A percentile compares a stretch with the other conserved stretches of the same genome.
These are phyloP conservation scores for Paratinospora sagittata DNA, from an alignment of 164 flowering plant genomes.

Conservation along the genomic window DNA sequence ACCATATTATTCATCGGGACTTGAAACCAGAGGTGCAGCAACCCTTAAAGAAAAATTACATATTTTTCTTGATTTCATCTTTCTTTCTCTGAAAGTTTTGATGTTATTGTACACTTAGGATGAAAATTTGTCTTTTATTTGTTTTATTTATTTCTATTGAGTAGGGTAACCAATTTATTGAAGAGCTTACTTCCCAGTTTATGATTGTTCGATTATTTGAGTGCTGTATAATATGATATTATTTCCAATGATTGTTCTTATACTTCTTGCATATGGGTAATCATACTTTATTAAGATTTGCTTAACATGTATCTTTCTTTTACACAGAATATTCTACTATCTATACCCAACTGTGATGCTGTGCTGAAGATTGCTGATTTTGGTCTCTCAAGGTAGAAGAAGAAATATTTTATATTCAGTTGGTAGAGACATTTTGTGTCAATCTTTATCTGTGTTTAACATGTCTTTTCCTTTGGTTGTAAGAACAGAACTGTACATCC, in stretches of 20 bases:
- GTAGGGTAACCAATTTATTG: neutral
- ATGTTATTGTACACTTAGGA: neutral
- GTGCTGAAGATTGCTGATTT: conserved; percentile 67
- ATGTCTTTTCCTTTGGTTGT: neutral
- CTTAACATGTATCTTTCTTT: conserved; percentile 10
- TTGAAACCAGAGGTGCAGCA: conserved; percentile 61
- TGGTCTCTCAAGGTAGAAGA: conserved; percentile 56
- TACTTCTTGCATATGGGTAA: neutral
- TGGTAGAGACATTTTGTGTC: neutral
- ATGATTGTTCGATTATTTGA: neutral
- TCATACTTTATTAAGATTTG: neutral
- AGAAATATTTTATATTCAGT: neutral
- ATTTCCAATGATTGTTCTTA: neutral
- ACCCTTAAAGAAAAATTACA: neutral
- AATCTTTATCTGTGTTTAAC: neutral
- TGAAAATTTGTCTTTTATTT: too few relatives aligned
- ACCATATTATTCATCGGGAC: conserved; percentile 57
- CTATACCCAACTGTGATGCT: conserved; percentile 29
- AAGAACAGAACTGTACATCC: conserved; percentile 35
- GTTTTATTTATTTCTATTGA: too few relatives aligned
- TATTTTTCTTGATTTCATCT: neutral
- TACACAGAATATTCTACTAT: conserved; percentile 54
- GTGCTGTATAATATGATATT: neutral
- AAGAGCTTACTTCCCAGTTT: neutral
- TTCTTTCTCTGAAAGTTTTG: neutral